Evolutionary conservation across 306 rosid genomes (phyloP).

Genomic region (Gastrolobium villosum): DNA sequence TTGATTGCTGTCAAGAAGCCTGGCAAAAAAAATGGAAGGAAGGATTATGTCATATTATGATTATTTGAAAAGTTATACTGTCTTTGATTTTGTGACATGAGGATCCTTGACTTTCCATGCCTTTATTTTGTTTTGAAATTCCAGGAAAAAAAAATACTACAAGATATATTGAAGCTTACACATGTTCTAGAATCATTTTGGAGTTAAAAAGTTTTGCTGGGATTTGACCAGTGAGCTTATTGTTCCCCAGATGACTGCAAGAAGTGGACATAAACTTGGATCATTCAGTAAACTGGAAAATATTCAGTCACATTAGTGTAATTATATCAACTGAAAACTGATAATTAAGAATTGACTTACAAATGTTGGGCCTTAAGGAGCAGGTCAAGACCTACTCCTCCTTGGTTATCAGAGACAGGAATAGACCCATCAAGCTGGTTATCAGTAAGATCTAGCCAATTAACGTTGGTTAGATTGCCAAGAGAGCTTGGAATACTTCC

Average conservation of each 20-base stretch:
- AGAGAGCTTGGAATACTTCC: conserved; percentile 60
- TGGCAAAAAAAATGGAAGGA: conserved; percentile 44
- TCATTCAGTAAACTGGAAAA: conserved; percentile 37
- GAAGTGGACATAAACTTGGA: conserved; percentile 40
- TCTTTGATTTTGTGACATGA: conserved; percentile 21
- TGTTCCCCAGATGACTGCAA: conserved; percentile 76
- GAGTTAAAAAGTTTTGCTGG: conserved; percentile 62
- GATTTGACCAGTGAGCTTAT: conserved; percentile 54
- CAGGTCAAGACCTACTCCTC: conserved; percentile 59
- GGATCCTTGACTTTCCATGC: conserved; percentile 25
- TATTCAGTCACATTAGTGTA: conserved; percentile 19
- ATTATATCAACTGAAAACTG: conserved; percentile 36
- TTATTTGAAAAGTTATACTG: not conserved
- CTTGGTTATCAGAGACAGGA: conserved; percentile 55
- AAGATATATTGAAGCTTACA: conserved; percentile 61
- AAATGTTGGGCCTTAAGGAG: conserved; percentile 57
- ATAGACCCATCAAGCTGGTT: conserved; percentile 59
- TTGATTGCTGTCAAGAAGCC: conserved; percentile 66
- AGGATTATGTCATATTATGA: not conserved
- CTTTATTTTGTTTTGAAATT: not conserved
- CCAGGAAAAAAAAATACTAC: conserved; percentile 13
- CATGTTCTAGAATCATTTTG: conserved; percentile 59
- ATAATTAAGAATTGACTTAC: conserved; percentile 50
- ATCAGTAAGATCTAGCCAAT: conserved; percentile 65
- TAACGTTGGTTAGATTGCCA: conserved; percentile 58